phyloP scores from a whole-genome alignment of 192 early-diverging fungal genomes.

The Backusella liffmaniae region DNA sequence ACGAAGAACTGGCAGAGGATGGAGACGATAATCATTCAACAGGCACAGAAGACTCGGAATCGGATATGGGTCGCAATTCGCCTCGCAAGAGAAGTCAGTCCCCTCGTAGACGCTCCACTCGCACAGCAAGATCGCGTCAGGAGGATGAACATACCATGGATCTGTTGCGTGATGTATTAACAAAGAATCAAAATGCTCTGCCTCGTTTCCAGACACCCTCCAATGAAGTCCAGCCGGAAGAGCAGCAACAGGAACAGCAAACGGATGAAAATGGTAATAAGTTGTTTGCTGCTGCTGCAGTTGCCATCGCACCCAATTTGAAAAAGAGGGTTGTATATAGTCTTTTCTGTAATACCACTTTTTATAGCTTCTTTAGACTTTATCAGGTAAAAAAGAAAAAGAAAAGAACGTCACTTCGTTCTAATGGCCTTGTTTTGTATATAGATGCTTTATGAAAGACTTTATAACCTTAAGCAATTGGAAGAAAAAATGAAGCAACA shows the following conservation, averaged over 20 bases:
- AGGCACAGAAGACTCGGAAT: conserved; percentile 37
- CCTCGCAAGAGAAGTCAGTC: conserved; percentile 13
- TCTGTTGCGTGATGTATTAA: conserved; percentile 37
- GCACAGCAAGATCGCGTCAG: conserved; percentile 4
- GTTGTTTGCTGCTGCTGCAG: conserved; percentile 37
- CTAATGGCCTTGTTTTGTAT: not conserved
- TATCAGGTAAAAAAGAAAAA: conserved; percentile 59
- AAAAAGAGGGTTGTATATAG: conserved; percentile 45
- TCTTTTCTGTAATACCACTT: conserved; percentile 85
- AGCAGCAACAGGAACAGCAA: not conserved
- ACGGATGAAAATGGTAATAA: conserved; percentile 7
- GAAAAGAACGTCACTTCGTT: too few relatives aligned
- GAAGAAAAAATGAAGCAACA: conserved; percentile 56
- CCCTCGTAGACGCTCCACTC: not conserved
- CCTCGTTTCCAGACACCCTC: conserved; percentile 34
- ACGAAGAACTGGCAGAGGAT: conserved; percentile 51
- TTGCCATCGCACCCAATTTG: conserved; percentile 24
- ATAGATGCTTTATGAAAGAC: conserved; percentile 83
- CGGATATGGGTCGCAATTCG: conserved; percentile 22
- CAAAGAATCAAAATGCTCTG: conserved; percentile 23
- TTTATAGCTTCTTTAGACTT: conserved; percentile 89
- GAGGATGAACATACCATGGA: conserved; percentile 38
- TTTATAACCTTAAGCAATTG: conserved; percentile 76
- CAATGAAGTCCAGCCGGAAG: conserved; percentile 41
- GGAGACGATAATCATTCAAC: conserved; percentile 33